These are phyloP conservation scores for Ananas comosus DNA, from an alignment of 176 grass and related monocot species.

Conservation along the genomic window DNA sequence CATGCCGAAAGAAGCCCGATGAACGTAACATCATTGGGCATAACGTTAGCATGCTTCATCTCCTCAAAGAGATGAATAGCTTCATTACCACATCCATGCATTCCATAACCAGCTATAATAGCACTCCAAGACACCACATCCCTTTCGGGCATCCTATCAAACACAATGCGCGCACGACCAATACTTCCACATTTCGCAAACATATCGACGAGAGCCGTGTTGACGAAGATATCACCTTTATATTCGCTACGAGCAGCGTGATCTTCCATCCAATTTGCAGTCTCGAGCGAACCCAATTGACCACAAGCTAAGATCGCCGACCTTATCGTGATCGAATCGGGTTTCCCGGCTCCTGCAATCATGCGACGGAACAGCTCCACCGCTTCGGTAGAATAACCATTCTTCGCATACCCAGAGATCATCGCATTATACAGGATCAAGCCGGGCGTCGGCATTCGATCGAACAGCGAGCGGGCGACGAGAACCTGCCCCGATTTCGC, in stretches of 20 bases:
- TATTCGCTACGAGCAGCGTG: conserved; percentile 29
- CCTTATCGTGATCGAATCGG: conserved; percentile 41
- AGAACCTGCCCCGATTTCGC: conserved; percentile 42
- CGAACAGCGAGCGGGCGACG: conserved; percentile 36
- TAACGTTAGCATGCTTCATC: conserved; percentile 41
- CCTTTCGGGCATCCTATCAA: conserved; percentile 29
- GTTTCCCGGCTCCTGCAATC: conserved; percentile 28
- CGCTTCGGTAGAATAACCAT: conserved; percentile 41
- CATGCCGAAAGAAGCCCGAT: conserved; percentile 55
- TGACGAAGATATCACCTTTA: conserved; percentile 52
- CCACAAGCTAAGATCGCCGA: conserved; percentile 58
- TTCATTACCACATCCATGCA: conserved; percentile 43
- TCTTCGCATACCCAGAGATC: conserved; percentile 75
- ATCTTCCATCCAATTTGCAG: conserved; percentile 42
- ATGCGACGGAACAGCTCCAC: conserved; percentile 49
- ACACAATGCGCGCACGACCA: conserved; percentile 22
- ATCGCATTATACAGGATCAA: conserved; percentile 73
- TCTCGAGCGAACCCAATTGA: conserved; percentile 39
- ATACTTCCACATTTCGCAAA: conserved; percentile 61
- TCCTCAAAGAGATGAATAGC: conserved; percentile 39
- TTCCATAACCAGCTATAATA: conserved; percentile 45
- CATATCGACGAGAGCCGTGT: conserved; percentile 63
- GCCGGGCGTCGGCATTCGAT: conserved; percentile 13
- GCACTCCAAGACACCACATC: conserved; percentile 77
- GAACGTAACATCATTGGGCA: conserved; percentile 56